A percentile compares a stretch with the other conserved stretches of the same genome.
Conservation (phyloP, 306 rosid species). For the Lathyrus aphaca region DNA sequence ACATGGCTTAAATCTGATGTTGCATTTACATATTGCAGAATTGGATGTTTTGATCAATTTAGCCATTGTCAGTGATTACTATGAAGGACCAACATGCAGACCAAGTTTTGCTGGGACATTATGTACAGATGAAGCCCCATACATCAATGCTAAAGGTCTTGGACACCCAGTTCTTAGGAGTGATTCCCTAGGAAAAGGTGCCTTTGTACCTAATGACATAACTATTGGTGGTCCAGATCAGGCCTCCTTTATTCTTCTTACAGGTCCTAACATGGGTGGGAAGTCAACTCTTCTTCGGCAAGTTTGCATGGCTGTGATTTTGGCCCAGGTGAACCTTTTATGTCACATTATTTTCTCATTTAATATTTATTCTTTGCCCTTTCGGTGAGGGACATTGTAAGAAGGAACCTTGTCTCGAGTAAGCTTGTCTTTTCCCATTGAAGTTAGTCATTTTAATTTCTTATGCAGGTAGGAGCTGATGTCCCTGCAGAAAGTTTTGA, state of each 20-base stretch:
- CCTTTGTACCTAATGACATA: slow-evolving; percentile 83
- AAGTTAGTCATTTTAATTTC: slow-evolving; percentile 37
- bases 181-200: slow-evolving; percentile 82
- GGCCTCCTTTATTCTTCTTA: slow-evolving; percentile 79
- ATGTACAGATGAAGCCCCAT: slow-evolving; percentile 59
- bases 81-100: slow-evolving; percentile 80
- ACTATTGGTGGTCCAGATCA: slow-evolving; percentile 73
- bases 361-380: neutral
- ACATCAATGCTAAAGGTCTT: slow-evolving; percentile 67
- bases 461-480: slow-evolving; percentile 84
- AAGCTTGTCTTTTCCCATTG: slow-evolving; percentile 28
- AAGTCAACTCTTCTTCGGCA: slow-evolving; percentile 97
- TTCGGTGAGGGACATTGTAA: neutral
- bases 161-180: slow-evolving; percentile 91
- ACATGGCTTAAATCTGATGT: slow-evolving; percentile 43
- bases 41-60: slow-evolving; percentile 91
- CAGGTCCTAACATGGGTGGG: slow-evolving; percentile 99
- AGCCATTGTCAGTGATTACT: slow-evolving; percentile 79
- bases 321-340: slow-evolving; percentile 78
- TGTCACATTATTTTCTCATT: slow-evolving; percentile 31
- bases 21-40: slow-evolving; percentile 65
- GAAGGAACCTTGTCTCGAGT: slow-evolving; percentile 15
- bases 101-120: slow-evolving; percentile 59
- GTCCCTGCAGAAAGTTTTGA: slow-evolving; percentile 92
- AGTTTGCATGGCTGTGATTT: slow-evolving; percentile 88